Evolutionary conservation across 176 grass and related monocot species (phyloP), one percentile per base, ranked within the genome.

Genomic region (Rhynchospora pubera): DNA sequence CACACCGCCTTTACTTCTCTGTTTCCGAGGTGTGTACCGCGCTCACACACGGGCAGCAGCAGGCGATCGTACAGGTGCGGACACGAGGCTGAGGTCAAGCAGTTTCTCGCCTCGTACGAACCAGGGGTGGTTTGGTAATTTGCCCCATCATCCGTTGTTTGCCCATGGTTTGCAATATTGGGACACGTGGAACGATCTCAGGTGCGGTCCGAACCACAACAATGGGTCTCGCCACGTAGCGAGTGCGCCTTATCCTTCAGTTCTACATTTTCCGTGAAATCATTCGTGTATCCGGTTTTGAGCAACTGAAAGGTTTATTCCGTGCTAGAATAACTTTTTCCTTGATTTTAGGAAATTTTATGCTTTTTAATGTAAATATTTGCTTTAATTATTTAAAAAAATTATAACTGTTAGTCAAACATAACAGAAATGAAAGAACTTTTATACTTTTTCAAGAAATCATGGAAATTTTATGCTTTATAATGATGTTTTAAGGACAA

Each of bases 31-130:
- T 60, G 10, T 24, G 78, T 48, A 28, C 18, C 22, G 32, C 78
- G 19, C 32, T n/a, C 58, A 23, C 78, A 45, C 78, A 81, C 78
- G 78, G 60, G 78, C 57, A 39, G 59, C 7, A 5, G 30, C 78
- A 81, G 78, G 57, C 42, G 42, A 10, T 48, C 57, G 78, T 44
- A 64, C 78, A 81, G 56, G 56, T 62, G 39, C 58, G 43, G 51
- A 81, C 78, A 81, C 78, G 78, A 81, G 78, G 39, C 69, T 50
- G 44, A 73, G 69, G 78, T 62, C 60, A 62, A 79, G 60, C 78
- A 62, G 16, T 56, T 77, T 79, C 26, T 58, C 24, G 30, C 55
- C 7, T 58, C 77, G 32, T 79, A 57, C 48, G 21, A 77, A 16
- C 48, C 0, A 23, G 34, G 28, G 77, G 1, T 32, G 6, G 0